phyloP scores from a whole-genome alignment of 2,329 filamentous ascomycete genomes.

The Pezicula radicicola region DNA sequence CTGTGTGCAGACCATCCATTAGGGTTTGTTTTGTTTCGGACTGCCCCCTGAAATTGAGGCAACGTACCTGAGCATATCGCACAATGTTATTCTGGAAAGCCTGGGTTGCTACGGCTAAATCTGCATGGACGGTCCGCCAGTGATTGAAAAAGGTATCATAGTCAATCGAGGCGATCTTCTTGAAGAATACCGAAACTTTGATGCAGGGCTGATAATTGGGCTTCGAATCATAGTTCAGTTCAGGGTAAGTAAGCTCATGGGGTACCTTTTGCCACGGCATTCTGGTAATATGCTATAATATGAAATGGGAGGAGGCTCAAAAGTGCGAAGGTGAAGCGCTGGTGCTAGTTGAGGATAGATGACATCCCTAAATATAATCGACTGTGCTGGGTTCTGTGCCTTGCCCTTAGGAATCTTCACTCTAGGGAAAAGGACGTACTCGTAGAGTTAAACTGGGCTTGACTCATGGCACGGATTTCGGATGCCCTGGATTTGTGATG shows the following conservation, averaged over 20 bases:
- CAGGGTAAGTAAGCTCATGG: constrained; percentile 2
- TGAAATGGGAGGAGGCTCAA: too few relatives aligned
- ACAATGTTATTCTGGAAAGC: constrained; percentile 4
- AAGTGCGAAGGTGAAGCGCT: too few relatives aligned
- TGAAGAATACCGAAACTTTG: constrained; percentile 9
- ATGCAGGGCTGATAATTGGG: constrained; percentile 8
- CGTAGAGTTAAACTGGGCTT: too few relatives aligned
- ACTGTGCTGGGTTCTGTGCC: too few relatives aligned
- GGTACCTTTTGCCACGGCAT: constrained; percentile 4
- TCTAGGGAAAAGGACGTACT: too few relatives aligned
- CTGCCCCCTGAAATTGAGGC: background rate
- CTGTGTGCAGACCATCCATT: background rate
- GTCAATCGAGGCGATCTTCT: constrained; percentile 2
- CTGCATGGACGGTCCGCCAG: constrained; percentile 9
- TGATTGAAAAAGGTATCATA: constrained; percentile 7
- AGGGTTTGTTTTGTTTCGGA: background rate
- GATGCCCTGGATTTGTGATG: too few relatives aligned
- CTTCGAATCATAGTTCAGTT: constrained; percentile 5
- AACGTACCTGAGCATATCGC: constrained; percentile 7
- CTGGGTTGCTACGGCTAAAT: constrained; percentile 3
- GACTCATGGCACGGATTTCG: too few relatives aligned
- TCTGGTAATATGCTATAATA: background rate
- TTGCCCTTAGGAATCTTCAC: too few relatives aligned
- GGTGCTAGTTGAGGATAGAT: too few relatives aligned
- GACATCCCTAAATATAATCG: too few relatives aligned